These are phyloP conservation scores for Claviceps arundinis DNA, from an alignment of 2,329 filamentous ascomycete species.

Conservation along the genomic window DNA sequence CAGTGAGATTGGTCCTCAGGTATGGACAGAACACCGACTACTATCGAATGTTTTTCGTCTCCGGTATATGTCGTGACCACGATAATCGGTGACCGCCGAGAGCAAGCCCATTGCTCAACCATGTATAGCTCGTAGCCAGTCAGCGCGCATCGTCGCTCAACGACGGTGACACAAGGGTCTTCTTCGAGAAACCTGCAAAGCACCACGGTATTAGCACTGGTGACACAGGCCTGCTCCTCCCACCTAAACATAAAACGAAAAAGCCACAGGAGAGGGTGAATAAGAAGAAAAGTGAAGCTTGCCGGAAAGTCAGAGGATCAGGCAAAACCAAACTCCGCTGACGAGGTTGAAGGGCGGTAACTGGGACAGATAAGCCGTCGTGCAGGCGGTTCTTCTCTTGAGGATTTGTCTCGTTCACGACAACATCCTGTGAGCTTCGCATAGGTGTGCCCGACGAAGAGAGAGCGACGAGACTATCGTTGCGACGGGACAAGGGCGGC, in stretches of 20 bases:
- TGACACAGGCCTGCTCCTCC: background rate
- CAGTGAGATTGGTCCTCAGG: conserved; percentile 68
- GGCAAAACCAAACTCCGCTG: conserved; percentile 41
- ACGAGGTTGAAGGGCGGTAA: conserved; percentile 14
- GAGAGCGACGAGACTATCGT: conserved; percentile 4
- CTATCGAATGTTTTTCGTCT: conserved; percentile 63
- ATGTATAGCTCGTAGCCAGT: conserved; percentile 85
- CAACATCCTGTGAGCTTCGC: background rate
- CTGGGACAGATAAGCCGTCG: conserved; percentile 6
- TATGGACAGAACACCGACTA: conserved; percentile 68
- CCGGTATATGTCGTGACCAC: conserved; percentile 90
- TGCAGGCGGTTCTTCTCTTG: conserved; percentile 2
- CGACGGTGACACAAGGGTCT: conserved; percentile 60
- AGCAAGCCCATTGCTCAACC: conserved; percentile 96
- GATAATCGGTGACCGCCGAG: conserved; percentile 76
- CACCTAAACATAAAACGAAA: background rate
- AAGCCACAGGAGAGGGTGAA: no score
- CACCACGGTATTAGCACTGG: conserved; percentile 3
- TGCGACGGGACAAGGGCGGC: conserved; percentile 4
- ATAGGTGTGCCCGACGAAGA: background rate
- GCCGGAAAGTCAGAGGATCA: conserved; percentile 45
- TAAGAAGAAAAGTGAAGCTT: conserved; percentile 7
- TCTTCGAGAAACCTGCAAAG: conserved; percentile 62
- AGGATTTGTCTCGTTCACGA: conserved; percentile 1
- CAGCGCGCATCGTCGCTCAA: conserved; percentile 58